Evolutionary conservation across 805 yeast species (phyloP).

Genomic region (Starmerella floris): DNA sequence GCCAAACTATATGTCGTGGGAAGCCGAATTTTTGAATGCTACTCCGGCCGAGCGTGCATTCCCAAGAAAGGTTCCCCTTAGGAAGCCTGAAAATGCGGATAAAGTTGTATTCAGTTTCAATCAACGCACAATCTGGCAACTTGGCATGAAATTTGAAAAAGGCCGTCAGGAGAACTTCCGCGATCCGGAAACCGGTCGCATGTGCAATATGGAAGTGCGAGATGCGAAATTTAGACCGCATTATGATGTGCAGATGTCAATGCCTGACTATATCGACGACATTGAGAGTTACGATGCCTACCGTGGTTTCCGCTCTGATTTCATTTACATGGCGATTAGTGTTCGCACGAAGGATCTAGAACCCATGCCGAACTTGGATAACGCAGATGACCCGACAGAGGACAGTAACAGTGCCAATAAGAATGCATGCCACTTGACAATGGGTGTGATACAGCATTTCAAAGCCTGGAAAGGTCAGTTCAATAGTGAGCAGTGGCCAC

Average conservation of each 20-base stretch:
- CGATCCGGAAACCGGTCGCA: not conserved
- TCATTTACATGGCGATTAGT: slow-evolving; percentile 56
- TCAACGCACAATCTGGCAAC: slow-evolving; percentile 62
- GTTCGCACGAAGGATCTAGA: slow-evolving; percentile 22
- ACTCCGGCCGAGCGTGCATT: slow-evolving; percentile 25
- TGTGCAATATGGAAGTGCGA: slow-evolving; percentile 24
- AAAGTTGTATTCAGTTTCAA: slow-evolving; percentile 48
- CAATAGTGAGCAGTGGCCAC: slow-evolving; percentile 63
- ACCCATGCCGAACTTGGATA: not conserved
- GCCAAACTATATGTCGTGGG: slow-evolving; percentile 53
- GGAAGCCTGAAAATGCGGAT: slow-evolving; percentile 22
- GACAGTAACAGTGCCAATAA: not conserved
- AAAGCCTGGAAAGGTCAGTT: slow-evolving; percentile 78
- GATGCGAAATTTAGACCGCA: slow-evolving; percentile 43
- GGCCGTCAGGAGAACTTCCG: slow-evolving; percentile 28
- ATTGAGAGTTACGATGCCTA: slow-evolving; percentile 59
- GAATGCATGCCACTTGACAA: slow-evolving; percentile 45
- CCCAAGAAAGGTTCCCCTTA: slow-evolving; percentile 18
- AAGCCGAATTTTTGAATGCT: slow-evolving; percentile 22
- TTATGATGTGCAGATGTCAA: slow-evolving; percentile 45
- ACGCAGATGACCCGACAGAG: not conserved
- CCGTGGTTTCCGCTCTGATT: slow-evolving; percentile 66
- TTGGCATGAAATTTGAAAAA: slow-evolving; percentile 63
- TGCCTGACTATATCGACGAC: slow-evolving; percentile 41
- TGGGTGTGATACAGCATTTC: slow-evolving; percentile 53